A percentile compares a stretch with the other conserved stretches of the same genome.
phyloP scores from a whole-genome alignment of 1,139 yeast genomes.

The Suhomyces bribrorum region DNA sequence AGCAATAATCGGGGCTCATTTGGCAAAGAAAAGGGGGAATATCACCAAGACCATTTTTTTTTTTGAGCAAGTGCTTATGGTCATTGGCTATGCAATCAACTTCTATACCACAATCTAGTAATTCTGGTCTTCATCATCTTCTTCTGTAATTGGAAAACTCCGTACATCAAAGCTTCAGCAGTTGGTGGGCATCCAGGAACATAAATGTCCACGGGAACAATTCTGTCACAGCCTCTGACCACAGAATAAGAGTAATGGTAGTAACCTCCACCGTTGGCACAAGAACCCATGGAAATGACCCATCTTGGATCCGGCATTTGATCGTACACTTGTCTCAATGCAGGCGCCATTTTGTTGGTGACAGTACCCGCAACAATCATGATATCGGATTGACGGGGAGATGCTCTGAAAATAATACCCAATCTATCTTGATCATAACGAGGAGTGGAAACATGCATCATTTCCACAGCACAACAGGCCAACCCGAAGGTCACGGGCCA shows the following conservation, averaged over 20 bases:
- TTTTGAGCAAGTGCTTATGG: no score
- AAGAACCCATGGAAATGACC: conserved; percentile 93
- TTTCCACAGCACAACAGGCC: conserved; percentile 93
- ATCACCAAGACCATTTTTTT: no score
- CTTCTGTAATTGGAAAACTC: conserved; percentile 85
- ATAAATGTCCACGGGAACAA: conserved; percentile 86
- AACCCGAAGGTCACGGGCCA: conserved; percentile 95
- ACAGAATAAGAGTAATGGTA: conserved; percentile 89
- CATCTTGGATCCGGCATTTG: conserved; percentile 93
- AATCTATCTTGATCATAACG: conserved; percentile 91
- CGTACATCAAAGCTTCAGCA: conserved; percentile 88
- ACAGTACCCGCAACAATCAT: conserved; percentile 93
- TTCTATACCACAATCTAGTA: conserved; percentile 86
- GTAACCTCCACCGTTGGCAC: conserved; percentile 95
- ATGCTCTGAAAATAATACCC: conserved; percentile 92
- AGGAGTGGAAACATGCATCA: conserved; percentile 94
- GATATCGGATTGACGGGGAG: conserved; percentile 91
- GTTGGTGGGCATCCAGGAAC: conserved; percentile 96
- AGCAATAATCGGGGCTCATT: no score
- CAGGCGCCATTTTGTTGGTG: conserved; percentile 93
- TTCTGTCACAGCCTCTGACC: conserved; percentile 87
- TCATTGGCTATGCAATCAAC: conserved; percentile 35
- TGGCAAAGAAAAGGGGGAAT: no score
- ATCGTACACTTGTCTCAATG: conserved; percentile 88
- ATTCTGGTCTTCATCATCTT: conserved; percentile 82